A percentile compares a stretch with the other conserved stretches of the same genome.
Conservation (phyloP, 306 rosid genomes). For the Cucumis melo region DNA sequence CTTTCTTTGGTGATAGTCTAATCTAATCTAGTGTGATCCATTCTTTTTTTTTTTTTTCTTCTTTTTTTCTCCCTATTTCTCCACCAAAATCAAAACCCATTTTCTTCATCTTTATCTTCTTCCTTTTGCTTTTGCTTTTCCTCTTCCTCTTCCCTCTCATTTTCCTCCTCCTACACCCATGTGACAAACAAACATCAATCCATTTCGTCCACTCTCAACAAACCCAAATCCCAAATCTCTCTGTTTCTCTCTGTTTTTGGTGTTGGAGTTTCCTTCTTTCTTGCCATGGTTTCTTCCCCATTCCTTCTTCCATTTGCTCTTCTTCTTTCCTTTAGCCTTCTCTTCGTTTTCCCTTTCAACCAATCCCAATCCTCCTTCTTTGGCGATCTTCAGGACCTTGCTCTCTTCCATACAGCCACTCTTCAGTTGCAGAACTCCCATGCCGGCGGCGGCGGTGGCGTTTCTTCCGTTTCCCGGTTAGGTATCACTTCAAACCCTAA, state of each 20-base stretch:
- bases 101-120: no score
- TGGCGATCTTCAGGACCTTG: constrained; percentile 18
- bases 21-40: no score
- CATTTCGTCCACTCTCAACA: not conserved
- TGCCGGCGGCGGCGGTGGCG: not conserved
- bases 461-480: constrained; percentile 11
- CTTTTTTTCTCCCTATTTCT: no score
- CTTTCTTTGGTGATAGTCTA: no score
- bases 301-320: constrained; percentile 20
- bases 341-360: constrained; percentile 17
- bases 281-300: constrained; percentile 32
- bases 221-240: not conserved
- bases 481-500: constrained; percentile 17
- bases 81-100: no score
- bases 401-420: constrained; percentile 28
- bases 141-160: no score
- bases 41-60: no score
- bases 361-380: constrained; percentile 6
- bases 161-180: not conserved
- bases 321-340: constrained; percentile 21
- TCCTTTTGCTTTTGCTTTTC: no score
- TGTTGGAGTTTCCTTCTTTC: not conserved
- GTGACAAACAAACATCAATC: not conserved
- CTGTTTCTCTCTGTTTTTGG: not conserved
- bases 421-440: not conserved